Base-by-base conservation (phyloP, 2,329 filamentous ascomycete genomes). In the Dissoconium aciculare region DNA sequence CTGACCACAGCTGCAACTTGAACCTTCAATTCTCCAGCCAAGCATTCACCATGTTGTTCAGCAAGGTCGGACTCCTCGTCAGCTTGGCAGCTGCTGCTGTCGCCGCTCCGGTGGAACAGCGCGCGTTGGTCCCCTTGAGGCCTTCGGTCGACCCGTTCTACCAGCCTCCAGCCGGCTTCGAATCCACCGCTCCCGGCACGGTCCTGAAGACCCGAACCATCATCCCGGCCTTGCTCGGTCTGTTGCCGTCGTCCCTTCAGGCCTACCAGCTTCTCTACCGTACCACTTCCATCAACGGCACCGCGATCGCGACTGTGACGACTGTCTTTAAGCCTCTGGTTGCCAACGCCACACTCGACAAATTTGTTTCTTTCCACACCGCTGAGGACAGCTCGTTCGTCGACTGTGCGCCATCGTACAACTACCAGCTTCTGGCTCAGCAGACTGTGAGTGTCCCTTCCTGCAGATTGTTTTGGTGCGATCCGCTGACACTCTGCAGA, bases 351-450 rank as follows among this genome's bases (percentile, higher is more conserved):
- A 40, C 39, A 30, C 33, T 14, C 2, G 45, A 50, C 24, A 38
- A 41, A 5, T 50, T 50, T 37, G 35, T 50, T 15, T 45, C 44
- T 3, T 49, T 49, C 32, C 45, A 47, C 10, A 47, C 44, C 1
- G 43, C 45, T 4, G 45, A 50, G 26, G 49, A 63, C 34, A 8
- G 8, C 8, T 8, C 8, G 8, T 23, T 23, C 19, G n/a, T 23
- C 19, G 38, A 36, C 10, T 50, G 57, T 4, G 52, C 54, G 5
- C 63, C 50, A 27, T 59, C 50, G 34, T 62, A 56, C 35, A 50
- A 51, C 39, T 42, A 45, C 21, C 46, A 41, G 29, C 34, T 49
- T 2, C 30, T 34, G 10, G 32, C 41, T 1, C 13, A 37, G 2
- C 52, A 48, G 15, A 33, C 32, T 8, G 39, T 4, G 46, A 50